These are phyloP conservation scores for Xylariaceae sp. DNA, from an alignment of 2,329 filamentous ascomycete genomes.

Conservation along the genomic window DNA sequence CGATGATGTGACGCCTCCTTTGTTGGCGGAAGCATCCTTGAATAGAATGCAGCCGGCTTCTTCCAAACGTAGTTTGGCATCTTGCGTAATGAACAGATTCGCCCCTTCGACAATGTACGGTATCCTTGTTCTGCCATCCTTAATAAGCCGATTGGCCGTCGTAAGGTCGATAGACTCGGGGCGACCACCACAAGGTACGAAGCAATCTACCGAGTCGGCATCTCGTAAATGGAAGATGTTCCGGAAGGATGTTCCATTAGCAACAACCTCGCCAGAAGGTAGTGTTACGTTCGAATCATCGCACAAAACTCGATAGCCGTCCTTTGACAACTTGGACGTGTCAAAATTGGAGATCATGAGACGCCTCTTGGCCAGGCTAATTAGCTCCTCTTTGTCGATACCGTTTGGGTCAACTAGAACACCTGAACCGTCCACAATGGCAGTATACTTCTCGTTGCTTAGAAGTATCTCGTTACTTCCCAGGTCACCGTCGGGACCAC, in stretches of 20 bases:
- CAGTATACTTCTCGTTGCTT: constrained; percentile 90
- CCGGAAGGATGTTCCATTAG: constrained; percentile 92
- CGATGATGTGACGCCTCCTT: constrained; percentile 95
- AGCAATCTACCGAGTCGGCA: constrained; percentile 72
- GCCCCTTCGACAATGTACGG: constrained; percentile 97
- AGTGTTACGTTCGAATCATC: constrained; percentile 88
- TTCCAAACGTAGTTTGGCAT: constrained; percentile 92
- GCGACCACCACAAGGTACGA: constrained; percentile 93
- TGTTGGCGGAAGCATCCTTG: constrained; percentile 98
- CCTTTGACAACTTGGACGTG: constrained; percentile 72
- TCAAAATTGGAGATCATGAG: constrained; percentile 90
- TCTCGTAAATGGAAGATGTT: constrained; percentile 94
- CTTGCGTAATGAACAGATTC: constrained; percentile 98
- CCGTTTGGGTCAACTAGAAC: constrained; percentile 92
- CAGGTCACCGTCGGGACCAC: constrained; percentile 92
- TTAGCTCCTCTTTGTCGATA: constrained; percentile 75
- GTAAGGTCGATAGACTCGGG: constrained; percentile 95
- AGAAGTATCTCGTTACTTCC: constrained; percentile 97
- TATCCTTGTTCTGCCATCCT: constrained; percentile 79
- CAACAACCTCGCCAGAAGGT: constrained; percentile 78
- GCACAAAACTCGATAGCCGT: constrained; percentile 87
- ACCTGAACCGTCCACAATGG: constrained; percentile 93
- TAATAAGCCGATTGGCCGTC: constrained; percentile 77
- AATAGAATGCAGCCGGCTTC: constrained; percentile 91
- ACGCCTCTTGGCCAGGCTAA: constrained; percentile 78